A percentile compares a stretch with the other conserved stretches of the same genome.
Evolutionary conservation across 2,329 filamentous ascomycete genomes (phyloP).

Genomic region (Ceratocystiopsis brevicomis): DNA sequence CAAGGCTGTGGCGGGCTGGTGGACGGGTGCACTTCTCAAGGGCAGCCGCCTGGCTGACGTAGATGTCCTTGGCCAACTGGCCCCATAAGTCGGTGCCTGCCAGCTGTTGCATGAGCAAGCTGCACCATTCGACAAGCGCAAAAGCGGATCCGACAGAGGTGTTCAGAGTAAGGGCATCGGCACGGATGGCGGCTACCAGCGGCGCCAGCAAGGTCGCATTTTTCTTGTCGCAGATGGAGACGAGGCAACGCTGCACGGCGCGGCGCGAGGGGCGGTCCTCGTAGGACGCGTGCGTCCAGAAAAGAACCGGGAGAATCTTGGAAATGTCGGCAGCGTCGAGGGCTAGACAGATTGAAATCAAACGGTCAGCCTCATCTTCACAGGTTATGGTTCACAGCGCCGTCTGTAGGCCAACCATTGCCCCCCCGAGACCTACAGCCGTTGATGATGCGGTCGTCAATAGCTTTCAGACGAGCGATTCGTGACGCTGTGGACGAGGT

Average conservation of each 20-base stretch:
- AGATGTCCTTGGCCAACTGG: constrained; percentile 42
- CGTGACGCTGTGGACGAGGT: constrained; percentile 43
- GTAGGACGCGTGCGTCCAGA: constrained; percentile 77
- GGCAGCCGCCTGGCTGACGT: constrained; percentile 50
- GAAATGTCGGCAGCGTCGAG: constrained; percentile 30
- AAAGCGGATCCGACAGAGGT: constrained; percentile 70
- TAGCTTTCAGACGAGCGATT: constrained; percentile 31
- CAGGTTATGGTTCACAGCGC: too few species aligned
- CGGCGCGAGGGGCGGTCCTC: constrained; percentile 66
- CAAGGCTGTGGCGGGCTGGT: constrained; percentile 43
- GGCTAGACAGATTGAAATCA: constrained; percentile 15
- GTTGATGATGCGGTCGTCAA: constrained; percentile 37
- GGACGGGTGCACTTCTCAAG: constrained; percentile 60
- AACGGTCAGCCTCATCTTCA: neutral
- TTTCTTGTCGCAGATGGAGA: constrained; percentile 36
- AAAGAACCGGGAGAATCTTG: constrained; percentile 50
- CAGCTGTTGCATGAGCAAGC: constrained; percentile 55
- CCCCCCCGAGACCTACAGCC: constrained; percentile 25
- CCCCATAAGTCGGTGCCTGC: constrained; percentile 44
- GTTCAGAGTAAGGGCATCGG: constrained; percentile 56
- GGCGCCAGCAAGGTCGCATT: constrained; percentile 40
- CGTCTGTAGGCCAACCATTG: neutral
- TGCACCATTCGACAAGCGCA: constrained; percentile 80
- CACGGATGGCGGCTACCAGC: constrained; percentile 47
- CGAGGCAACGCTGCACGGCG: constrained; percentile 66